Evolutionary conservation across 768 basidiomycete genomes (phyloP).

Genomic region (Mycena amicta): DNA sequence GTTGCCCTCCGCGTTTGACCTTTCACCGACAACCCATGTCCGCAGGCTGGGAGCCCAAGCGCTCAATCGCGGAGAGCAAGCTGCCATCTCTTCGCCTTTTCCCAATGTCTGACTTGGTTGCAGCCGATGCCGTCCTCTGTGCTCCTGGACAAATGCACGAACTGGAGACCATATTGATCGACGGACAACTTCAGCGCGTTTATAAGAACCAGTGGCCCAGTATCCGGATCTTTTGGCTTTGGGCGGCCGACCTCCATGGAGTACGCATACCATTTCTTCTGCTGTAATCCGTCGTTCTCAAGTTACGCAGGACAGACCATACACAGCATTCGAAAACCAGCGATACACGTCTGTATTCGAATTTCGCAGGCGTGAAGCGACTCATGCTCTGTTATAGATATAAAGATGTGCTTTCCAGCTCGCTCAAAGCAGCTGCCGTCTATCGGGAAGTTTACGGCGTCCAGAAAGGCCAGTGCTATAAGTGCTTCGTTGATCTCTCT

Average conservation of each 20-base stretch:
- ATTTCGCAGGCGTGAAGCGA: too few relatives aligned
- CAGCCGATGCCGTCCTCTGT: conserved; percentile 39
- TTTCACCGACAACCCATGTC: too few relatives aligned
- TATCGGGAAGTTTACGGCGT: conserved; percentile 46
- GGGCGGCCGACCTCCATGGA: conserved; percentile 33
- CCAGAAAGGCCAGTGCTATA: conserved; percentile 41
- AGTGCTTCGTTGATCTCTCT: conserved; percentile 7
- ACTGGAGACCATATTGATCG: conserved; percentile 43
- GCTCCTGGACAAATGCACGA: conserved; percentile 45
- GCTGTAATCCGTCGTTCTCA: too few relatives aligned
- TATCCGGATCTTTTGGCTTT: conserved; percentile 52
- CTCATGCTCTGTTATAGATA: background rate
- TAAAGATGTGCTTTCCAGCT: conserved; percentile 38
- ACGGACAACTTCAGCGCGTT: conserved; percentile 46
- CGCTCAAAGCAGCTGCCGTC: conserved; percentile 39
- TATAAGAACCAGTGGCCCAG: conserved; percentile 52
- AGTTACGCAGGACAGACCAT: too few relatives aligned
- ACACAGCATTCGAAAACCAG: too few relatives aligned
- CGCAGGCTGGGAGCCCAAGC: conserved; percentile 19
- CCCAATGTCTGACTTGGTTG: background rate
- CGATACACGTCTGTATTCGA: too few relatives aligned
- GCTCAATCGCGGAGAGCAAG: conserved; percentile 23
- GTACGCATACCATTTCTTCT: background rate
- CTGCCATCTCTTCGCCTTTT: background rate
- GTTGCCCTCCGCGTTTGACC: too few relatives aligned